Evolutionary conservation across 202 grass and related monocot genomes (phyloP).

Genomic region (Miscanthus sacchariflorus): DNA sequence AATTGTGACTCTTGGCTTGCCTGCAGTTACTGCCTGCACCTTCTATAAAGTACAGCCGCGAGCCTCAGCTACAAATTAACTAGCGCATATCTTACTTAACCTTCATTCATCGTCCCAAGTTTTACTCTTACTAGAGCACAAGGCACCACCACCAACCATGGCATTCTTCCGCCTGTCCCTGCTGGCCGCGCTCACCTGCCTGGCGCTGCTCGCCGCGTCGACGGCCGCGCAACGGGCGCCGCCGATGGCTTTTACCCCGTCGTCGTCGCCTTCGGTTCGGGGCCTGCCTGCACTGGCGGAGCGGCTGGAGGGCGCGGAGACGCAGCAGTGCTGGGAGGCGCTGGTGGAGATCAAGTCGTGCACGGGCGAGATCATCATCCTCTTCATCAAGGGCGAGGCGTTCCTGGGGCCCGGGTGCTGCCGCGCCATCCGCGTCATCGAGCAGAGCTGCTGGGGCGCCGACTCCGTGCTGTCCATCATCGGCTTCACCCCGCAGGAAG

Average conservation of each 20-base stretch:
- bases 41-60: not conserved
- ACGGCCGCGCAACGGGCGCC: not conserved
- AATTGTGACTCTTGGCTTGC: not conserved
- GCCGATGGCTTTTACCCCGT: not conserved
- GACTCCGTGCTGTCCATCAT: constrained; percentile 72
- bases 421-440: constrained; percentile 75
- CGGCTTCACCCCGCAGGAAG: constrained; percentile 80
- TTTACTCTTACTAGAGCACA: not conserved
- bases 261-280: not conserved
- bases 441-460: constrained; percentile 83
- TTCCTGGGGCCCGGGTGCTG: constrained; percentile 85
- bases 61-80: not conserved
- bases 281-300: constrained; percentile 26
- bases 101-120: not conserved
- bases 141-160: constrained; percentile 42
- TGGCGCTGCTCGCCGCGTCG: constrained; percentile 25
- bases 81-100: not conserved
- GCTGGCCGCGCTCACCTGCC: constrained; percentile 8
- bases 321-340: constrained; percentile 75
- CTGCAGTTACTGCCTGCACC: not conserved
- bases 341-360: constrained; percentile 82
- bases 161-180: not conserved
- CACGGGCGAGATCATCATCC: constrained; percentile 90
- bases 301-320: constrained; percentile 52
- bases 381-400: constrained; percentile 84